Conservation (phyloP, 495 filamentous ascomycete species). For the Lophiostoma macrostomum region DNA sequence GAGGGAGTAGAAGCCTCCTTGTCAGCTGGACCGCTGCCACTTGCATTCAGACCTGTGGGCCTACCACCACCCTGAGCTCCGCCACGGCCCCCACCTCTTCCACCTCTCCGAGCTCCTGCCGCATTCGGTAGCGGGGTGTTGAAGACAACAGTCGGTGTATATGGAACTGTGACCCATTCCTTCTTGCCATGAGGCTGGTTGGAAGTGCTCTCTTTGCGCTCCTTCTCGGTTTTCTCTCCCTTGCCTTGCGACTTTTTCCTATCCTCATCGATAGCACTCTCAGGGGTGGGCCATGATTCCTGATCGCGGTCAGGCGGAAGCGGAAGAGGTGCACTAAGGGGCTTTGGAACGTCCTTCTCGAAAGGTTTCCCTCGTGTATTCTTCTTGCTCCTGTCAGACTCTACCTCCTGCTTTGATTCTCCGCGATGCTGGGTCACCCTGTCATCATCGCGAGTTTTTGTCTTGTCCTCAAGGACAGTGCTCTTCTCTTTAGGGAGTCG, state of each 20-base stretch:
- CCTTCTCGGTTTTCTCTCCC: conserved; percentile 64
- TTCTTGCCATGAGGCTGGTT: conserved; percentile 38
- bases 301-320: conserved; percentile 68
- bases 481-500: conserved; percentile 30
- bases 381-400: conserved; percentile 35
- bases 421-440: conserved; percentile 42
- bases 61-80: conserved; percentile 59
- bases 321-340: conserved; percentile 46
- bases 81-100: conserved; percentile 46
- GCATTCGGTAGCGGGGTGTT: conserved; percentile 66
- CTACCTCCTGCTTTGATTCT: conserved; percentile 15
- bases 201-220: conserved; percentile 42
- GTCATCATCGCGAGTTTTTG: conserved; percentile 38
- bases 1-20: conserved; percentile 19
- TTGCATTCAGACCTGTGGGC: conserved; percentile 44
- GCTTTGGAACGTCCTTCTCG: conserved; percentile 53
- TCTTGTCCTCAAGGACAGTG: conserved; percentile 28
- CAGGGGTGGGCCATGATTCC: conserved; percentile 84
- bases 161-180: conserved; percentile 55
- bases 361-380: conserved; percentile 46
- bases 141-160: conserved; percentile 76
- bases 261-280: conserved; percentile 70
- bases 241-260: conserved; percentile 67
- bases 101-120: conserved; percentile 29
- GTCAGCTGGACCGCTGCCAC: conserved; percentile 33